Evolutionary conservation across 2,329 filamentous ascomycete genomes (phyloP).

Genomic region (Stemphylium vesicarium): DNA sequence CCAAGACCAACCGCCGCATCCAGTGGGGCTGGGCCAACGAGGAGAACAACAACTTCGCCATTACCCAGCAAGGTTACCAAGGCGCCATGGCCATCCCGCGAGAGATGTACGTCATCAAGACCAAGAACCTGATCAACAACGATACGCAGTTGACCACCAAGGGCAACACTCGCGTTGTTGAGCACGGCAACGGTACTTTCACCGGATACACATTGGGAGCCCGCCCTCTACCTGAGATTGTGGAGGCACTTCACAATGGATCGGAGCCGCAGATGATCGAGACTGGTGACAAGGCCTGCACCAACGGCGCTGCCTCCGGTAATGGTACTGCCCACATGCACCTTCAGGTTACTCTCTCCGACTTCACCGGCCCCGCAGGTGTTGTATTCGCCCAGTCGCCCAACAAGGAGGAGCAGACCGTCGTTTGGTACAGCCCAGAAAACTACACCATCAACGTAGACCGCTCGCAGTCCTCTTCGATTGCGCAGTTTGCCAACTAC

Average conservation of each 20-base stretch:
- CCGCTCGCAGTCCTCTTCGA: slow-evolving; percentile 51
- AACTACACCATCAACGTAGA: slow-evolving; percentile 56
- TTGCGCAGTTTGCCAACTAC: slow-evolving; percentile 52
- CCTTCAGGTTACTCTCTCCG: slow-evolving; percentile 49
- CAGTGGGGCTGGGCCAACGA: slow-evolving; percentile 57
- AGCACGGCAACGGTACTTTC: slow-evolving; percentile 48
- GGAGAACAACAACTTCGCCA: slow-evolving; percentile 51
- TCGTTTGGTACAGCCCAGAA: slow-evolving; percentile 54
- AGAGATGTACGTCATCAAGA: slow-evolving; percentile 56
- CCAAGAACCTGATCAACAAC: slow-evolving; percentile 46
- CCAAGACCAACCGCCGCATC: slow-evolving; percentile 56
- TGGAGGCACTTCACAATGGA: slow-evolving; percentile 46
- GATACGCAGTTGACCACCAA: slow-evolving; percentile 42
- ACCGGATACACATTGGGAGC: slow-evolving; percentile 54
- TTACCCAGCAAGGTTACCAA: slow-evolving; percentile 54
- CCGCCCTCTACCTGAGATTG: slow-evolving; percentile 53
- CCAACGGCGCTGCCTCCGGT: slow-evolving; percentile 31
- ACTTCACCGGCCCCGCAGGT: slow-evolving; percentile 50
- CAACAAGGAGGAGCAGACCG: slow-evolving; percentile 53
- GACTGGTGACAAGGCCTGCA: slow-evolving; percentile 20
- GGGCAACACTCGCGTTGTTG: slow-evolving; percentile 46
- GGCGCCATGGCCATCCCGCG: slow-evolving; percentile 53
- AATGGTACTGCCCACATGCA: slow-evolving; percentile 50
- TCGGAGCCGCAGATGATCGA: slow-evolving; percentile 31
- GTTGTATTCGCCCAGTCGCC: slow-evolving; percentile 53